phyloP scores from a whole-genome alignment of 176 grass and related monocot species.

The Hordeum vulgare region DNA sequence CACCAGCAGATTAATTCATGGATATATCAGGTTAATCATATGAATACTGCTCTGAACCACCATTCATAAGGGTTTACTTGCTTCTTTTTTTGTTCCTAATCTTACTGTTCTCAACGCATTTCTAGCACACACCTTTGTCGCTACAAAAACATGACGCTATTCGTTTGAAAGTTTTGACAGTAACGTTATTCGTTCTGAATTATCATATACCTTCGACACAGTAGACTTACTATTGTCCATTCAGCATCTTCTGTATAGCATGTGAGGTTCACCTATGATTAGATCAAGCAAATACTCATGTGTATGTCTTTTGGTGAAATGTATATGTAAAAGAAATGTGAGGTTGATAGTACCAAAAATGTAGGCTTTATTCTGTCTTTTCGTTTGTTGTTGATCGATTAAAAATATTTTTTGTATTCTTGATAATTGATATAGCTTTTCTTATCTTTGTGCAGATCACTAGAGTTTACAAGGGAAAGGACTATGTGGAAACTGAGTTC shows the following conservation, averaged over 20 bases:
- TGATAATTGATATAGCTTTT: constrained; percentile 6
- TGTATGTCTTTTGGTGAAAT: neutral
- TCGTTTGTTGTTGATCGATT: neutral
- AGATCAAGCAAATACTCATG: neutral
- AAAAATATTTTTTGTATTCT: neutral
- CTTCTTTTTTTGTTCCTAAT: neutral
- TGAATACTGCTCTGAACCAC: constrained; percentile 9
- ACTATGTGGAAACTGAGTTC: constrained; percentile 86
- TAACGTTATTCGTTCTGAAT: neutral
- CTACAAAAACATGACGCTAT: constrained; percentile 1
- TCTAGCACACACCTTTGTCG: neutral
- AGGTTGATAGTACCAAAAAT: neutral
- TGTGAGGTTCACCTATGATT: constrained; percentile 2
- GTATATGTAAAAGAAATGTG: neutral
- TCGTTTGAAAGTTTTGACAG: neutral
- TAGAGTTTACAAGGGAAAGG: constrained; percentile 82
- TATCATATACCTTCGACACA: neutral
- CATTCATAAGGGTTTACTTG: neutral
- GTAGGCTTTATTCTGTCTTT: neutral
- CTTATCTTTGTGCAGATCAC: constrained; percentile 45
- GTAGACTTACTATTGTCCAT: neutral
- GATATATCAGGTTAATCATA: constrained; percentile 80
- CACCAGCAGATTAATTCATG: constrained; percentile 91
- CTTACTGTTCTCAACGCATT: neutral
- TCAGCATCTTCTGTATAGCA: constrained; percentile 4